Percentiles rank a stretch among this genome's conserved stretches.
Conservation (phyloP, 176 grass and related monocot species). For the Puccinellia tenuiflora region DNA sequence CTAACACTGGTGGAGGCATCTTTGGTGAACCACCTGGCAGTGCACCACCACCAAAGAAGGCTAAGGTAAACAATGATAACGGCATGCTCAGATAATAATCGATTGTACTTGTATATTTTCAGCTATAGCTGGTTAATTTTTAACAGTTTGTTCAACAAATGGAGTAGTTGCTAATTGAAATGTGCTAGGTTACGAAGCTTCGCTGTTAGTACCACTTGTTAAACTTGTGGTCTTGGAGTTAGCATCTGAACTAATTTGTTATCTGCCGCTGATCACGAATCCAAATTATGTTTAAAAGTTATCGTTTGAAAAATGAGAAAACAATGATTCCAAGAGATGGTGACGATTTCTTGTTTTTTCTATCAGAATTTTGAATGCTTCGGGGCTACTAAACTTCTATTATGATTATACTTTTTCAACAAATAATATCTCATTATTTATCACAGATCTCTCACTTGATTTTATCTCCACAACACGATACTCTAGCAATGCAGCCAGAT, state of each 20-base stretch:
- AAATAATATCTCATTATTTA: not conserved
- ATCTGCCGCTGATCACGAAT: not conserved
- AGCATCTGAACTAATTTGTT: not conserved
- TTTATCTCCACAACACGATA: not conserved
- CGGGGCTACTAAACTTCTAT: not conserved
- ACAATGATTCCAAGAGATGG: not conserved
- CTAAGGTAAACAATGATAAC: not conserved
- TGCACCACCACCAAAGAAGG: slow-evolving; percentile 9
- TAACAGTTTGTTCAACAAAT: not conserved
- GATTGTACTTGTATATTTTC: not conserved
- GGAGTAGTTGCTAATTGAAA: not conserved
- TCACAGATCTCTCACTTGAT: not conserved
- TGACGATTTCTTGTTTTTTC: not conserved
- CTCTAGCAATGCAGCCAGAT: not conserved
- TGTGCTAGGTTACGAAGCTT: not conserved
- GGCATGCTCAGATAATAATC: not conserved
- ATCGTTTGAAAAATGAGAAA: not conserved
- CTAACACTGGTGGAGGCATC: not conserved
- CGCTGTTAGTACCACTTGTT: not conserved
- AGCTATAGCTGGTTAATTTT: not conserved
- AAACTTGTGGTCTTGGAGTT: not conserved
- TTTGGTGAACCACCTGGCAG: not conserved
- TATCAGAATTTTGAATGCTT: not conserved
- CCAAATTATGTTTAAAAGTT: not conserved
- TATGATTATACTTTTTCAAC: not conserved